Evolutionary conservation across 176 grass and related monocot species (phyloP).

Genomic region (Paspalum vaginatum): DNA sequence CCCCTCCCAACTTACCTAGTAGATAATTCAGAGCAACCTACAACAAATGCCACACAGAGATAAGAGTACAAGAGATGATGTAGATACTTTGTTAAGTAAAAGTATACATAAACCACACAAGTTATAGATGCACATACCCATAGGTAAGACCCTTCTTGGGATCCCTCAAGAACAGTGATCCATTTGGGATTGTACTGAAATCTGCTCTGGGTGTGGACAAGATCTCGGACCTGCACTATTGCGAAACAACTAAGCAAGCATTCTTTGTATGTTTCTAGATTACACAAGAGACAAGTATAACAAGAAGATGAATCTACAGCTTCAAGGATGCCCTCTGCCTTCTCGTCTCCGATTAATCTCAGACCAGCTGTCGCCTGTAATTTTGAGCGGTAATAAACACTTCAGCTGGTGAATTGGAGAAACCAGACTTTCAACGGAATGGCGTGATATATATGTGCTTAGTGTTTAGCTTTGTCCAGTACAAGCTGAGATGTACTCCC

Average conservation of each 20-base stretch:
- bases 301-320: neutral
- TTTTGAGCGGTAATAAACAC: neutral
- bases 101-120: neutral
- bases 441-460: too few relatives aligned
- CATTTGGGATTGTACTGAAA: constrained; percentile 43
- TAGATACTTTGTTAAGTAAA: too few relatives aligned
- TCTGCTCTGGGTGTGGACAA: constrained; percentile 50
- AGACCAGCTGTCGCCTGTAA: constrained; percentile 14
- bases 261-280: neutral
- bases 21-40: constrained; percentile 65
- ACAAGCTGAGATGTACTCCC: neutral
- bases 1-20: constrained; percentile 51
- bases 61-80: too few relatives aligned
- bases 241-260: neutral
- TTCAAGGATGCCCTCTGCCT: constrained; percentile 10
- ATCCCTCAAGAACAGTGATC: constrained; percentile 53
- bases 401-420: neutral
- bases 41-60: neutral
- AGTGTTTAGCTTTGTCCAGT: neutral
- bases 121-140: constrained; percentile 35
- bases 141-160: constrained; percentile 63
- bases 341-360: neutral
- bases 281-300: neutral
- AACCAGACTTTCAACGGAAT: neutral
- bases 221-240: constrained; percentile 33